Evolutionary conservation across 1,284 basidiomycete genomes (phyloP), one percentile per base, ranked within the genome.

Genomic region (Fomitopsis betulina): DNA sequence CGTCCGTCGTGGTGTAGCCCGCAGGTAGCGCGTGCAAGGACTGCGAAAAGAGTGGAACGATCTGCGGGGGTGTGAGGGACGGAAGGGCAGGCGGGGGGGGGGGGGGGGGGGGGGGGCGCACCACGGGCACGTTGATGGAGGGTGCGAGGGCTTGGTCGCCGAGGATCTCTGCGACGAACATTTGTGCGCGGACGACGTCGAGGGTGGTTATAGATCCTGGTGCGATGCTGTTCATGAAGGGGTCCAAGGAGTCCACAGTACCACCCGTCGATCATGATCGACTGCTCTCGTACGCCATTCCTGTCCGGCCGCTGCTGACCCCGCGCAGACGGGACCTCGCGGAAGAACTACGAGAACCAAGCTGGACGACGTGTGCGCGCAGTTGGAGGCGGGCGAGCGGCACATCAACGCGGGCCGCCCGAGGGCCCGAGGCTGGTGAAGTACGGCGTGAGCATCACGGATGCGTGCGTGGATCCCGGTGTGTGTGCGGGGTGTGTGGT

Each of bases 161-260:
- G 57, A 86, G 76, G 64, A 91, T 81, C 74, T 95, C 93, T 32
- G 94, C 81, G 55, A 97, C 88, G 75, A 99, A 99, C 58, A 94
- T 96, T 15, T 94, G 95, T 32, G 97, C 88, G 69, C 97, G 95
- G 68, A 98, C 94, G 63, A 98, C 95, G 74, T 99, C 96, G 62
- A 99, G 85, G 38, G 97, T 98, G 60, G 97, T 98, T 54, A 98
- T 94, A 98, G 63, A 99, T 74, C 66, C 94, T 94, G 49, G 15
- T 52, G 32, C 58, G 39, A 32, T 3, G 38, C 15, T 30, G 45
- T 7, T n/a, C n/a, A 53, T 17, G 19, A 39, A 35, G 25, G 38
- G 47, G 40, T 33, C 45, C 45, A 81, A 70, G 60, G 75, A 73
- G 49, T 60, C 39, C 47, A n/a, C 19, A n/a, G n/a, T n/a, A n/a